Evolutionary conservation across 768 basidiomycete genomes (phyloP), one percentile per base, ranked within the genome.

Genomic region (Suillus hirtellus): DNA sequence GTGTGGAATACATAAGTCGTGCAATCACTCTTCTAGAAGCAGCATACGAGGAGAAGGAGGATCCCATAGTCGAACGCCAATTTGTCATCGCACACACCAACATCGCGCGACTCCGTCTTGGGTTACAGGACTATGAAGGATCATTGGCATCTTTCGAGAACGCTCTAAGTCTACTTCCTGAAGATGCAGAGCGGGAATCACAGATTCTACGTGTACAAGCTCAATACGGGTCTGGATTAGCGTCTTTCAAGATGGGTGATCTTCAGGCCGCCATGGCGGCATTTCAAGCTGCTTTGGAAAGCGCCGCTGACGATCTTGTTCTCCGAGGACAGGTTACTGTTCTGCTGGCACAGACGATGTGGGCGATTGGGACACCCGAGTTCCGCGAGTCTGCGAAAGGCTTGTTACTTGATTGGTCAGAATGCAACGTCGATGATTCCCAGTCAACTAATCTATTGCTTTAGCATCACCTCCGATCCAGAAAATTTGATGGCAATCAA

Each of bases 11-110:
- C 40, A 80, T 95, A 46, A 74, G 80, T 40, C 82, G 81, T 35
- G 87, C 90, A 1, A 92, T 93, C 15, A 64, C 74, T 4, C 79
- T 95, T 11, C 78, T 99, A n/a, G 96, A 99, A 74, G 82, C 86
- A 1, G 82, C 84, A 34, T 99, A 97, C 76, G 97, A 99, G 73
- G 87, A 90, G 60, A 85, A 84, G 15, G 97, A 99, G 74, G 89
- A 93, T 60, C 75, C 88, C 1, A 77, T 80, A 27, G 85, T 93
- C 12, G 97, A 98, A 75, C 78, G 81, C 58, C 88, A 85, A 60
- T 99, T 90, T 70, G 86, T 84, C 6, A 85, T 95, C 44, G 92
- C 95, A 0, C 91, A 95, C 65, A 78, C 85, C 27, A 96, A 91
- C 63, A 78, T 94, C 9, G 97, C 89, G 0, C 86, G 97, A 11